phyloP scores from a whole-genome alignment of 208 protist species.

The Angomonas ambiguus region DNA sequence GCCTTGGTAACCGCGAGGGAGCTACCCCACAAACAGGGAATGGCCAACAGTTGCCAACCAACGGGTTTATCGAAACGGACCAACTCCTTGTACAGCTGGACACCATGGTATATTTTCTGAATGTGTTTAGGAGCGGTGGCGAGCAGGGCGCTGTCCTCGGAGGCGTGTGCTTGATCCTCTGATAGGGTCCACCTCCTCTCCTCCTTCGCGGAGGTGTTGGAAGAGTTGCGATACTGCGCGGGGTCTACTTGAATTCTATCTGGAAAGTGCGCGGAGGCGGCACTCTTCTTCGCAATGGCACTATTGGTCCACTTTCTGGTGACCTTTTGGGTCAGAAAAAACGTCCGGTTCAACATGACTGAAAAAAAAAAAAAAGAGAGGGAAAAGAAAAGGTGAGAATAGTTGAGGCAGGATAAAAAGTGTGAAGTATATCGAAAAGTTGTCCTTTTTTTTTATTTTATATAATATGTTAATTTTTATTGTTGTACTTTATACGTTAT shows the following conservation, averaged over 20 bases:
- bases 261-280: constrained; percentile 66
- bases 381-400: no score
- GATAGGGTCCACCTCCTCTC: constrained; percentile 45
- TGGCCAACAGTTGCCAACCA: constrained; percentile 65
- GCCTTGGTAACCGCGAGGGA: constrained; percentile 73
- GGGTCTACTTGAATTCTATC: constrained; percentile 59
- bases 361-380: constrained; percentile 5
- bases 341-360: constrained; percentile 55
- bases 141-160: not conserved
- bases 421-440: no score
- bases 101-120: constrained; percentile 19
- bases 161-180: constrained; percentile 17
- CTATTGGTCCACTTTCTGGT: constrained; percentile 69
- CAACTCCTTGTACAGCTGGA: constrained; percentile 49
- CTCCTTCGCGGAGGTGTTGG: constrained; percentile 58
- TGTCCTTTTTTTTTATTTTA: no score
- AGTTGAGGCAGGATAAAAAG: no score
- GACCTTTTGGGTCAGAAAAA: constrained; percentile 43
- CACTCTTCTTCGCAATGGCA: constrained; percentile 27
- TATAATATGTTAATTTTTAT: no score
- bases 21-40: constrained; percentile 80
- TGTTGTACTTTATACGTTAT: no score
- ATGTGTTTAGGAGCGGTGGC: constrained; percentile 39
- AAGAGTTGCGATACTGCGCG: constrained; percentile 26
- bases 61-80: constrained; percentile 67